phyloP scores from a whole-genome alignment of 1,139 yeast species.

The Eremothecium coryli region DNA sequence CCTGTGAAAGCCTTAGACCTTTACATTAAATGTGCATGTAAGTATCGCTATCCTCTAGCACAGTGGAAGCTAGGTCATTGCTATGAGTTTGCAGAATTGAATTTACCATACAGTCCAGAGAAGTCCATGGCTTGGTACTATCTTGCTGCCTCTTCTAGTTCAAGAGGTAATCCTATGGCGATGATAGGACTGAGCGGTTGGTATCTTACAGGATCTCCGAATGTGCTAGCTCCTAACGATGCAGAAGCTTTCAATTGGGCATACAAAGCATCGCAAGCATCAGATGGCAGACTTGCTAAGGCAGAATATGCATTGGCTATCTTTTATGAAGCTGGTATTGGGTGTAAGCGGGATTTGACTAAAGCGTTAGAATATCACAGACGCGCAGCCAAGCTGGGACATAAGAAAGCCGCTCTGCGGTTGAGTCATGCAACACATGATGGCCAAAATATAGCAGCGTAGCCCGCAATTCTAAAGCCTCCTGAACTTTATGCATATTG shows the following conservation, averaged over 20 bases:
- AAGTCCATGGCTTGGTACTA: conserved; percentile 87
- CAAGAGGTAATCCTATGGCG: conserved; percentile 72
- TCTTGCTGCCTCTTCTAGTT: conserved; percentile 48
- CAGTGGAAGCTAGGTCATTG: conserved; percentile 81
- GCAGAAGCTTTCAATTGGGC: conserved; percentile 77
- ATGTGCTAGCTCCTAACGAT: conserved; percentile 60
- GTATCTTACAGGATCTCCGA: conserved; percentile 77
- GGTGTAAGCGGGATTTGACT: conserved; percentile 40
- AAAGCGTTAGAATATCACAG: conserved; percentile 47
- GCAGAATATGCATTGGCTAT: conserved; percentile 82
- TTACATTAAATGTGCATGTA: conserved; percentile 64
- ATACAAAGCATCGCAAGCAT: conserved; percentile 56
- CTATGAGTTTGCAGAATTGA: conserved; percentile 76
- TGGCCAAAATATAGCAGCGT: no score
- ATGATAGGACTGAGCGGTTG: conserved; percentile 87
- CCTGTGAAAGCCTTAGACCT: conserved; percentile 55
- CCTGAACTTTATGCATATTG: no score
- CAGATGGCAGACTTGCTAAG: conserved; percentile 68
- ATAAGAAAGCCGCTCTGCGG: conserved; percentile 38
- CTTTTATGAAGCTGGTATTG: conserved; percentile 72
- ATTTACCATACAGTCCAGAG: conserved; percentile 55
- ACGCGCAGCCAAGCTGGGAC: conserved; percentile 53
- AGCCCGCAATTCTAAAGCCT: no score
- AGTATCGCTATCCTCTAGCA: conserved; percentile 65
- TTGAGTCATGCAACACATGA: no score